Evolutionary conservation across 768 basidiomycete genomes (phyloP).

Genomic region (Basidioascus undulatus): DNA sequence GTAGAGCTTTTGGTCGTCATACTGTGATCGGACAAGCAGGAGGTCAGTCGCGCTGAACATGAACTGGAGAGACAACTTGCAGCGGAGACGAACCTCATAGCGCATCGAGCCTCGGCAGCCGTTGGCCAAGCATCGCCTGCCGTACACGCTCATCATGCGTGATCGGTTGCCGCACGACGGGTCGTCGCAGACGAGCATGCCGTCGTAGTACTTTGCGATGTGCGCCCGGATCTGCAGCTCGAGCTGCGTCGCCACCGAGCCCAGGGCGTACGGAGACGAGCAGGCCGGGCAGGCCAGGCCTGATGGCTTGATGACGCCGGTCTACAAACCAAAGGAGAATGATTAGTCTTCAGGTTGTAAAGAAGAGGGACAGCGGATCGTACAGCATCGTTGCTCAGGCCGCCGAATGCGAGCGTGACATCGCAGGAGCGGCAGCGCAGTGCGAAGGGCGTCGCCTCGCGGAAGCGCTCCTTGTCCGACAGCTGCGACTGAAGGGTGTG

Average conservation of each 20-base stretch:
- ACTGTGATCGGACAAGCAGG: constrained; percentile 24
- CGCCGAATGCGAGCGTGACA: constrained; percentile 19
- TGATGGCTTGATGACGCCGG: constrained; percentile 35
- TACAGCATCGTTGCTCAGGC: constrained; percentile 18
- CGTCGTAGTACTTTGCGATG: constrained; percentile 64
- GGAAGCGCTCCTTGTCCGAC: constrained; percentile 68
- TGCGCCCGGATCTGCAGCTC: constrained; percentile 59
- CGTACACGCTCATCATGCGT: constrained; percentile 85
- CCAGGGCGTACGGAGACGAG: constrained; percentile 25
- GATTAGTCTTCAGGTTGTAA: constrained; percentile 35
- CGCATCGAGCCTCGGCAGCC: constrained; percentile 45
- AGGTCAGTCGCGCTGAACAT: neutral
- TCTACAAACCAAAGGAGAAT: constrained; percentile 20
- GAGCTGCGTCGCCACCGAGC: constrained; percentile 57
- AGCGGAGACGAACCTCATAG: constrained; percentile 38
- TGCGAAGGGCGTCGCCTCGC: constrained; percentile 40
- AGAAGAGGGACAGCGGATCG: constrained; percentile 27
- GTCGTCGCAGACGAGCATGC: constrained; percentile 72
- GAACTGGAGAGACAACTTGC: constrained; percentile 2
- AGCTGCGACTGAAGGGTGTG: constrained; percentile 67
- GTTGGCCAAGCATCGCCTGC: constrained; percentile 44
- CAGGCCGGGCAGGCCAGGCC: constrained; percentile 57
- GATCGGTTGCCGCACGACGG: constrained; percentile 58
- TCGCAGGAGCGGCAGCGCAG: constrained; percentile 58
- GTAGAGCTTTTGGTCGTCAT: constrained; percentile 61